A percentile compares a stretch with the other conserved stretches of the same genome.
Conservation (phyloP, 768 basidiomycete genomes). For the Leccinellum luteum region DNA sequence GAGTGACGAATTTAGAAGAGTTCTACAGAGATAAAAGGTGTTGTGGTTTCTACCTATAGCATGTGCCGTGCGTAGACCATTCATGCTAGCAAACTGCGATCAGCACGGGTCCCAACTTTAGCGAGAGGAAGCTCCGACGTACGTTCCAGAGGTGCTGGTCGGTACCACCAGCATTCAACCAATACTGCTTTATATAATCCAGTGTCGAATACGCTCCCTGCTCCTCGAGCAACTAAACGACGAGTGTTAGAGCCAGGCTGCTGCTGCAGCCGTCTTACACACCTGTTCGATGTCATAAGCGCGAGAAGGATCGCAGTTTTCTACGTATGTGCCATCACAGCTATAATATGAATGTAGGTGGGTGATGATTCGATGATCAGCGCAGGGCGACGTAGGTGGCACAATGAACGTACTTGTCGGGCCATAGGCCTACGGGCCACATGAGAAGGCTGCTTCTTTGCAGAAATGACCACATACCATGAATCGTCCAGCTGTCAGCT, state of each 20-base stretch:
- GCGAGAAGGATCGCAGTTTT: conserved; percentile 41
- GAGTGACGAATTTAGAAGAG: not conserved
- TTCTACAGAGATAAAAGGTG: not conserved
- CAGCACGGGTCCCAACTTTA: not conserved
- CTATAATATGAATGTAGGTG: conserved; percentile 31
- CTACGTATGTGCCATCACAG: conserved; percentile 47
- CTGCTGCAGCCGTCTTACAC: conserved; percentile 4
- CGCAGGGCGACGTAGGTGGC: not conserved
- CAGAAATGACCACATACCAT: conserved; percentile 42
- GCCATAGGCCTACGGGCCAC: conserved; percentile 56
- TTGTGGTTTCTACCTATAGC: conserved; percentile 27
- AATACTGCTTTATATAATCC: conserved; percentile 56
- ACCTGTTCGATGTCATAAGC: conserved; percentile 46
- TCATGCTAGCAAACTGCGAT: conserved; percentile 48
- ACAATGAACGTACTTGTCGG: conserved; percentile 47
- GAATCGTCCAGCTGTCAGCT: conserved; percentile 69
- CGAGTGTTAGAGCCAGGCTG: not conserved
- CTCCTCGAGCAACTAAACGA: conserved; percentile 46
- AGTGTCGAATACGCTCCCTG: conserved; percentile 59
- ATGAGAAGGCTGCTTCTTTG: not conserved
- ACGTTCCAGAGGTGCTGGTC: conserved; percentile 75
- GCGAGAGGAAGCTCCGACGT: conserved; percentile 10
- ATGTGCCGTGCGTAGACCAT: conserved; percentile 68
- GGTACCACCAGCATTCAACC: conserved; percentile 59
- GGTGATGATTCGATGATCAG: not conserved